These are phyloP conservation scores for Leccinum pseudoinsigne DNA, from an alignment of 1,284 basidiomycete species.

Conservation along the genomic window DNA sequence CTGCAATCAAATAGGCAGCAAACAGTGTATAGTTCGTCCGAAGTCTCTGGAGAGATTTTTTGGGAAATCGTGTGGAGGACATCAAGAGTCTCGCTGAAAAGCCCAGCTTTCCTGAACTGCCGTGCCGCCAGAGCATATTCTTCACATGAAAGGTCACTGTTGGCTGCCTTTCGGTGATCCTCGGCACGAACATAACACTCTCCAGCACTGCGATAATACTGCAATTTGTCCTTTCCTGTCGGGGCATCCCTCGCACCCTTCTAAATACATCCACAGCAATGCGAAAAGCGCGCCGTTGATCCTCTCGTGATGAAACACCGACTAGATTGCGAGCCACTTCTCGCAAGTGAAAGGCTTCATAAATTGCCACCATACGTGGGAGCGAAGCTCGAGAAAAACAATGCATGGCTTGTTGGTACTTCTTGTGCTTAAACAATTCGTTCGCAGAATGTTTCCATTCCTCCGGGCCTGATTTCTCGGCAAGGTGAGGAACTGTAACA, in stretches of 20 bases:
- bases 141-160: slow-evolving; percentile 39
- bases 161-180: slow-evolving; percentile 45
- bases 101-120: too few species aligned
- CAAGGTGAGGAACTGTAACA: slow-evolving; percentile 50
- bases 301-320: slow-evolving; percentile 21
- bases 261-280: slow-evolving; percentile 51
- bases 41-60: too few species aligned
- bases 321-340: slow-evolving; percentile 39
- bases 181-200: slow-evolving; percentile 50
- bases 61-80: too few species aligned
- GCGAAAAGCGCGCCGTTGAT: slow-evolving; percentile 40
- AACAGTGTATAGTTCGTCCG: too few species aligned
- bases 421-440: slow-evolving; percentile 52
- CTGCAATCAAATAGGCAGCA: too few species aligned
- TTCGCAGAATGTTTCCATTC: slow-evolving; percentile 58
- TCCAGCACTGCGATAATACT: slow-evolving; percentile 51
- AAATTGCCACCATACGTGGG: slow-evolving; percentile 45
- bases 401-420: slow-evolving; percentile 59
- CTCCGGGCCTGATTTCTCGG: slow-evolving; percentile 41
- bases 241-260: slow-evolving; percentile 38
- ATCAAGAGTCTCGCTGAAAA: too few species aligned
- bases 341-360: slow-evolving; percentile 45
- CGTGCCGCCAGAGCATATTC: too few species aligned
- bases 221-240: slow-evolving; percentile 20
- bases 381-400: slow-evolving; percentile 58